A percentile compares a stretch with the other conserved stretches of the same genome.
phyloP scores from a whole-genome alignment of 2,329 filamentous ascomycete species.

The Colletotrichum sp. region DNA sequence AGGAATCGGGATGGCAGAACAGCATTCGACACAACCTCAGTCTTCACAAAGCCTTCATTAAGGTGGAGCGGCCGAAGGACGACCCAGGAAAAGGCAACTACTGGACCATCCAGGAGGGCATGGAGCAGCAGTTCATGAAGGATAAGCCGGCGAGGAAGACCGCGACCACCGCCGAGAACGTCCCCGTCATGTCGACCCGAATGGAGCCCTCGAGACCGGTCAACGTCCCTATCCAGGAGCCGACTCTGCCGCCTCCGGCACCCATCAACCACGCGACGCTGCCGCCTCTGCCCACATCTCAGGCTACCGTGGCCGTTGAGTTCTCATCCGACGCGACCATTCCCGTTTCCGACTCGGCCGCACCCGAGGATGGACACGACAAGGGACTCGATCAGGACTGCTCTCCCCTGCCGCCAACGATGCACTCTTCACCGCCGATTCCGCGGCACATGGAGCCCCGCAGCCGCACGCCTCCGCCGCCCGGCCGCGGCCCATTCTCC shows the following conservation, averaged over 20 bases:
- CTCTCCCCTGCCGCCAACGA: constrained; percentile 71
- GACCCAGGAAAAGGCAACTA: constrained; percentile 98
- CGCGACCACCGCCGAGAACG: constrained; percentile 59
- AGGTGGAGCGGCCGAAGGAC: constrained; percentile 94
- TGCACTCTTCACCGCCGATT: constrained; percentile 92
- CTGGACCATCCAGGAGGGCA: constrained; percentile 91
- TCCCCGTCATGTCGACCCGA: constrained; percentile 62
- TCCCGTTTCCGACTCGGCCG: constrained; percentile 69
- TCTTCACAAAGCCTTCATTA: constrained; percentile 94
- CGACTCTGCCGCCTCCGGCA: constrained; percentile 51
- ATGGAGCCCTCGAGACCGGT: constrained; percentile 54
- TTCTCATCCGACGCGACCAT: constrained; percentile 81
- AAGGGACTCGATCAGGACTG: constrained; percentile 54
- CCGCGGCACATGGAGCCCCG: constrained; percentile 61
- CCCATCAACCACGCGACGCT: constrained; percentile 40
- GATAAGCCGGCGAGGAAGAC: constrained; percentile 74
- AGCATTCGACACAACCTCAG: constrained; percentile 98
- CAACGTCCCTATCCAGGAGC: constrained; percentile 44
- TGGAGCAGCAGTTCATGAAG: constrained; percentile 88
- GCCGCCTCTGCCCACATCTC: constrained; percentile 42
- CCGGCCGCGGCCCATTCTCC: constrained; percentile 60
- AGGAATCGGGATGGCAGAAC: constrained; percentile 96
- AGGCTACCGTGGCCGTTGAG: constrained; percentile 54
- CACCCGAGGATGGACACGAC: constrained; percentile 54
- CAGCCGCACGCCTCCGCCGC: constrained; percentile 78